Evolutionary conservation across 2,329 filamentous ascomycete genomes (phyloP).

Genomic region (Apiospora rasikravindrae): DNA sequence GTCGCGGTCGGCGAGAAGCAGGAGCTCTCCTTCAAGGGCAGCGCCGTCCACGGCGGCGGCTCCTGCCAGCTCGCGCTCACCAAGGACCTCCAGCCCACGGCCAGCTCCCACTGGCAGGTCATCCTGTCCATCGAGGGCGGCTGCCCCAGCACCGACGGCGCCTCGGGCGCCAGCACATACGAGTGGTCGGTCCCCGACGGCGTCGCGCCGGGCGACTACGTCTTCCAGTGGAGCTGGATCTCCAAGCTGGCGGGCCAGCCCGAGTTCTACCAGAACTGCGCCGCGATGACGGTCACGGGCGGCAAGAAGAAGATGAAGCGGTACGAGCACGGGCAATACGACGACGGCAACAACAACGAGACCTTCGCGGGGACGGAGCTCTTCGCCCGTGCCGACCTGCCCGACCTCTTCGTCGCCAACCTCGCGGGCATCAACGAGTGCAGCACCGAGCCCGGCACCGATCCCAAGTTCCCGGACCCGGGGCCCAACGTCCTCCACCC

Average conservation of each 20-base stretch:
- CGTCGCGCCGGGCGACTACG: constrained; percentile 67
- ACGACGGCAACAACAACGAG: constrained; percentile 19
- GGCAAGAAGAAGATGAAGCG: constrained; percentile 45
- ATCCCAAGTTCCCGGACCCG: constrained; percentile 67
- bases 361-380: constrained; percentile 59
- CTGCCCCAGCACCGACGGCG: constrained; percentile 59
- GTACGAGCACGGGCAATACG: constrained; percentile 37
- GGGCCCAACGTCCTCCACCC: constrained; percentile 57
- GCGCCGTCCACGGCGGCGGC: constrained; percentile 73
- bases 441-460: constrained; percentile 51
- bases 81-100: constrained; percentile 53
- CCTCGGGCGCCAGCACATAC: constrained; percentile 52
- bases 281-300: constrained; percentile 61
- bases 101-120: constrained; percentile 66
- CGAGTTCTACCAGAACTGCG: constrained; percentile 67
- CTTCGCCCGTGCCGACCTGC: constrained; percentile 75
- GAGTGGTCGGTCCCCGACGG: constrained; percentile 64
- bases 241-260: constrained; percentile 72
- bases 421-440: constrained; percentile 58
- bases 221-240: constrained; percentile 77
- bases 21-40: constrained; percentile 60
- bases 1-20: constrained; percentile 49
- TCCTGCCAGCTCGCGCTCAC: constrained; percentile 76
- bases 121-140: constrained; percentile 73
- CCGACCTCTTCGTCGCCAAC: constrained; percentile 79